Conservation (phyloP, 2,329 filamentous ascomycete genomes). For the Triangularia setosa region DNA sequence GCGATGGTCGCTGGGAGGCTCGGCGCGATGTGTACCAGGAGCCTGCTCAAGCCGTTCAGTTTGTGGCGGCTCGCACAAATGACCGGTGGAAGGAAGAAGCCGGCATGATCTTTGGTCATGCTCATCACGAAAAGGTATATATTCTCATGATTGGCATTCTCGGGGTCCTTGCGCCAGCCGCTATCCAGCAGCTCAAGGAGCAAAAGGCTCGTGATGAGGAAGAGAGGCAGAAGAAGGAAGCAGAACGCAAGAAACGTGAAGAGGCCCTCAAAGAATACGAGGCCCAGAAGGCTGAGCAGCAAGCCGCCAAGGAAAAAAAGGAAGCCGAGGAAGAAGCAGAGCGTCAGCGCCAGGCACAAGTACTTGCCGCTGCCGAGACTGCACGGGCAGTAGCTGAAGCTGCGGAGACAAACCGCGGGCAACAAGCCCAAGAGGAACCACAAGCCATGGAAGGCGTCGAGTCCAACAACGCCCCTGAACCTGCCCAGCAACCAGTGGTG, state of each 20-base stretch:
- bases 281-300: slow-evolving; percentile 68
- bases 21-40: slow-evolving; percentile 53
- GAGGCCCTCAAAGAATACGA: slow-evolving; percentile 66
- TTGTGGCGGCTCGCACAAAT: slow-evolving; percentile 66
- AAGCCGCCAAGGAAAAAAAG: slow-evolving; percentile 60
- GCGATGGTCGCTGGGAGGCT: slow-evolving; percentile 44
- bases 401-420: slow-evolving; percentile 42
- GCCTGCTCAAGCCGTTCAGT: slow-evolving; percentile 71
- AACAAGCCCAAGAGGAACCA: slow-evolving; percentile 39
- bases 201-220: slow-evolving; percentile 56
- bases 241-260: slow-evolving; percentile 58
- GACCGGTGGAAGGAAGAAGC: slow-evolving; percentile 87
- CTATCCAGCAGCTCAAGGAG: slow-evolving; percentile 75
- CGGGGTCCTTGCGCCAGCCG: slow-evolving; percentile 73
- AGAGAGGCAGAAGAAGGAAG: slow-evolving; percentile 52
- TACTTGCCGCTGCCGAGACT: slow-evolving; percentile 63
- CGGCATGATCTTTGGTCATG: slow-evolving; percentile 72
- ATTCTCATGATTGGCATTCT: slow-evolving; percentile 67
- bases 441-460: slow-evolving; percentile 64
- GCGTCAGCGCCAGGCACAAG: slow-evolving; percentile 65
- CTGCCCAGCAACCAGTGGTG: slow-evolving; percentile 31
- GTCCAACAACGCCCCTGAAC: slow-evolving; percentile 34
- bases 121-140: slow-evolving; percentile 63
- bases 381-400: slow-evolving; percentile 48
- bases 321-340: slow-evolving; percentile 65